These are phyloP conservation scores for Magnolia kwangsiensis DNA, from an alignment of 164 flowering plant species.

Conservation along the genomic window DNA sequence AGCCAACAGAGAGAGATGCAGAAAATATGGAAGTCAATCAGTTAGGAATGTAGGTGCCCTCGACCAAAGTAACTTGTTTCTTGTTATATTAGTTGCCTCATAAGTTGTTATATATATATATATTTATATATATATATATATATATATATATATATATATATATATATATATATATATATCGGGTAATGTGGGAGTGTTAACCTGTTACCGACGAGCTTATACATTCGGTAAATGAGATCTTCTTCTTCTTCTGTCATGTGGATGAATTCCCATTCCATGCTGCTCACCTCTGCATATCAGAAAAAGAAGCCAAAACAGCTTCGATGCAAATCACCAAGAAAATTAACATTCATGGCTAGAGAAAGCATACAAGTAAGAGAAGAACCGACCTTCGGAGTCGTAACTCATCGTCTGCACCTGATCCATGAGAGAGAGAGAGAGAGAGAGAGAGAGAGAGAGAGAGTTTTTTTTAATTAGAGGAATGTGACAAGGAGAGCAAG, in stretches of 20 bases:
- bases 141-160: no score
- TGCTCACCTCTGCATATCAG: constrained; percentile 52
- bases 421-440: no score
- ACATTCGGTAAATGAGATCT: constrained; percentile 75
- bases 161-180: not conserved
- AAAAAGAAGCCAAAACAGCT: not conserved
- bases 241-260: constrained; percentile 50
- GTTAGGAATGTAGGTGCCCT: no score
- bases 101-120: not conserved
- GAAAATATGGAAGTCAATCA: no score
- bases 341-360: not conserved
- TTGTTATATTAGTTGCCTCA: no score
- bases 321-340: not conserved
- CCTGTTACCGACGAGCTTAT: constrained; percentile 79
- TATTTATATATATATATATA: not conserved
- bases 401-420: constrained; percentile 25
- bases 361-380: not conserved
- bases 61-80: no score
- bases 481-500: no score
- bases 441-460: no score
- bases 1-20: no score
- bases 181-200: constrained; percentile 14
- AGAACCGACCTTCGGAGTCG: constrained; percentile 36
- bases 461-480: no score
- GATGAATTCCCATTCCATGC: constrained; percentile 33